Evolutionary conservation across 73 alveolate species (phyloP), one percentile per base, ranked within the genome.

Genomic region (Uronychia binucleata): DNA sequence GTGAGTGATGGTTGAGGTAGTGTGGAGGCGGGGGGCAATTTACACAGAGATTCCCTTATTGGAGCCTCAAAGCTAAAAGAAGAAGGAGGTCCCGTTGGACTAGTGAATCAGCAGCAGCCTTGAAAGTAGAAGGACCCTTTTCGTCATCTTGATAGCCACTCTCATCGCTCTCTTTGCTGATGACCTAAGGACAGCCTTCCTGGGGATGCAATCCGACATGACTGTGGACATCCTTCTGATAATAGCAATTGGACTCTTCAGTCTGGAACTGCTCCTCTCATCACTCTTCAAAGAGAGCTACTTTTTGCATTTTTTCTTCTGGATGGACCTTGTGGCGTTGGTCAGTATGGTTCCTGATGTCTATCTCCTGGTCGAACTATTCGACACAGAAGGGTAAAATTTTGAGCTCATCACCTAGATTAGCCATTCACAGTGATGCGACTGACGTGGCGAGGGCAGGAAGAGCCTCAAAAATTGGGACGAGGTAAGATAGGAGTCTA

Each of bases 391-490:
- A 0, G 82, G 83, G 28, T 58, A 30, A 33, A n/a, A 32, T 13
- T 74, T 84, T 0, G 31, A 78, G 28, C 33, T 84, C 28, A 58
- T 33, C 57, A 27, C 8, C 0, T 34, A 58, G 26, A 1, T 33
- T 74, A 13, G 46, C 57, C 60, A 0, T 78, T 19, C 91, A 80
- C 0, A 83, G 85, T 30, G 91, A 77, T 78, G 79, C 67, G 0
- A 35, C 86, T 46, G 28, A 77, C 28, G 80, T 84, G 30, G 85
- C 91, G 28, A 34, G 91, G 30, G 91, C 85, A 8, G 91, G 91
- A 30, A 46, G 91, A 77, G 91, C 86, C 1, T 57, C 86, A 13
- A 84, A 82, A 33, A 86, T 77, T 8, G 91, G 91, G 46, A 77
- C 91, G 0, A 76, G 91, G 34, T 27, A 27, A 28, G 8, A 30